Conservation (phyloP, 805 yeast species). For the Yamadazyma laniorum region DNA sequence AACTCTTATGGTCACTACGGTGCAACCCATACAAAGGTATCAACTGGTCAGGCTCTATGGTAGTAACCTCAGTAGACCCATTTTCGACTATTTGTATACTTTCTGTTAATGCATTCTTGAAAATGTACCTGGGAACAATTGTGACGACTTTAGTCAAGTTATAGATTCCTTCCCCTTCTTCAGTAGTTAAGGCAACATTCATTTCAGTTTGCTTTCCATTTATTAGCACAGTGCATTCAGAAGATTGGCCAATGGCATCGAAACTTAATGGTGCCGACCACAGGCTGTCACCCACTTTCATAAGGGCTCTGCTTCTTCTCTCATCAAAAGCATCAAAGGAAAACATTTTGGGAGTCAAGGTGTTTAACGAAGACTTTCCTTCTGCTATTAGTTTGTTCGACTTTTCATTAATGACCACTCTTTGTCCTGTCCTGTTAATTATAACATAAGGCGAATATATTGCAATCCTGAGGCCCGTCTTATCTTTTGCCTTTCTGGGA, state of each 20-base stretch:
- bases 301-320: slow-evolving; percentile 61
- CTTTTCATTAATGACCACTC: slow-evolving; percentile 57
- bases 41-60: slow-evolving; percentile 46
- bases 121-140: slow-evolving; percentile 77
- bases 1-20: slow-evolving; percentile 54
- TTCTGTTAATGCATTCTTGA: slow-evolving; percentile 59
- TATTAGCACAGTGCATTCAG: slow-evolving; percentile 49
- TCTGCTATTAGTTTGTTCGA: slow-evolving; percentile 47
- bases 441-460: slow-evolving; percentile 85
- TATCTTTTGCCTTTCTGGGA: slow-evolving; percentile 45
- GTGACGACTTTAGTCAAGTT: slow-evolving; percentile 73
- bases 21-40: slow-evolving; percentile 66
- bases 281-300: slow-evolving; percentile 65
- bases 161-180: slow-evolving; percentile 86
- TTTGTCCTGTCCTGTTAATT: slow-evolving; percentile 74
- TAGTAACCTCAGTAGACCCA: slow-evolving; percentile 54
- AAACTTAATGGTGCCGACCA: slow-evolving; percentile 76
- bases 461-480: slow-evolving; percentile 61
- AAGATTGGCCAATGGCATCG: slow-evolving; percentile 84
- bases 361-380: slow-evolving; percentile 30
- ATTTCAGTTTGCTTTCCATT: slow-evolving; percentile 56
- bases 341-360: slow-evolving; percentile 67
- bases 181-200: slow-evolving; percentile 69
- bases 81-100: slow-evolving; percentile 62
- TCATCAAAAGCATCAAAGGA: slow-evolving; percentile 67